Evolutionary conservation across 169 alveolate species (phyloP).

Genomic region (Babesia ovis): DNA sequence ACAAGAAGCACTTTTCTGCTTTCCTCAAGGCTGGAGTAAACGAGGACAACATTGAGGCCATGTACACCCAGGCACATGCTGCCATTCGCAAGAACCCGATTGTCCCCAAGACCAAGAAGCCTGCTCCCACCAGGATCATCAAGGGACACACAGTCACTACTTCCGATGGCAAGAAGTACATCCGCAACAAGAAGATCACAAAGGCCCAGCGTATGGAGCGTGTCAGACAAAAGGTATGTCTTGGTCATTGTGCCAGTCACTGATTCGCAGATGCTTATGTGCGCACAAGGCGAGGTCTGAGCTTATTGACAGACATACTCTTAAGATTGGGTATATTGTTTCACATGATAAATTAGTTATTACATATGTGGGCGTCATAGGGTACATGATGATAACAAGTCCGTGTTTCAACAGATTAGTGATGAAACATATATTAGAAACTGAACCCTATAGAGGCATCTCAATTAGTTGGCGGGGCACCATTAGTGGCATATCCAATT

Average conservation of each 20-base stretch:
- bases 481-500: no score
- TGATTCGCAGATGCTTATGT: conserved; percentile 32
- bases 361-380: background rate
- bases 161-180: conserved; percentile 87
- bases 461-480: no score
- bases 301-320: background rate
- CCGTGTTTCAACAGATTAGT: conserved; percentile 59
- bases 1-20: conserved; percentile 92
- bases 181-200: conserved; percentile 88
- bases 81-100: conserved; percentile 96
- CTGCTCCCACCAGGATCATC: conserved; percentile 77
- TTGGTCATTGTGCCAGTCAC: conserved; percentile 47
- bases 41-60: conserved; percentile 93
- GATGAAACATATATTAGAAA: conserved; percentile 17
- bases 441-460: no score
- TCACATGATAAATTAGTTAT: background rate
- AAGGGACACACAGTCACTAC: conserved; percentile 86
- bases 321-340: conserved; percentile 3
- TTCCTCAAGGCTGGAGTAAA: conserved; percentile 91
- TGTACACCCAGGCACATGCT: conserved; percentile 96
- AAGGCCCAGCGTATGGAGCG: conserved; percentile 92
- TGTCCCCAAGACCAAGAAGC: conserved; percentile 81
- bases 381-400: conserved; percentile 35
- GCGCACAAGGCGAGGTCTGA: conserved; percentile 19
- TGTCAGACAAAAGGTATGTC: conserved; percentile 89